Percentiles rank a stretch among this genome's conserved stretches.
phyloP scores from a whole-genome alignment of 805 yeast genomes.

The Starmerella khaoyaiensis region DNA sequence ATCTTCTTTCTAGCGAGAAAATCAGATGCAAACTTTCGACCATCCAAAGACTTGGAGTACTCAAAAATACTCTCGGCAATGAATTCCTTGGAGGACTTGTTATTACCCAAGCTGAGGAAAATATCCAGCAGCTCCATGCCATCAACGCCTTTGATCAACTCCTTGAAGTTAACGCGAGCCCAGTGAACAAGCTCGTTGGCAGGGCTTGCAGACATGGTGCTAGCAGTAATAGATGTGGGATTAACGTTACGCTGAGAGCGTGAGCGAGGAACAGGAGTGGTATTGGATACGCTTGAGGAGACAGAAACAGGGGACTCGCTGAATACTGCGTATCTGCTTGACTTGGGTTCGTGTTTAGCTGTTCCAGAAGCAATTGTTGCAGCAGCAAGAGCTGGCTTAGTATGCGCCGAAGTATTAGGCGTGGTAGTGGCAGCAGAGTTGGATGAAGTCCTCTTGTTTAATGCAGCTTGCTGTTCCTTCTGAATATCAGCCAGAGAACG shows the following conservation, averaged over 20 bases:
- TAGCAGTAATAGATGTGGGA: conserved; percentile 9
- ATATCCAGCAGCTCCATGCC: conserved; percentile 67
- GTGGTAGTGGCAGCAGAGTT: conserved; percentile 1
- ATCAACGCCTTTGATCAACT: conserved; percentile 62
- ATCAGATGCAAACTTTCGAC: conserved; percentile 85
- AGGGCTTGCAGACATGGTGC: conserved; percentile 20
- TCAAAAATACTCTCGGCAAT: conserved; percentile 88
- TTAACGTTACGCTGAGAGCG: conserved; percentile 1
- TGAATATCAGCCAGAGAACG: conserved; percentile 30
- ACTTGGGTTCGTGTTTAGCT: too few species aligned
- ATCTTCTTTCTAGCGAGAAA: conserved; percentile 63
- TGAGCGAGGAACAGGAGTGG: background rate
- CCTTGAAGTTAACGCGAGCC: conserved; percentile 30
- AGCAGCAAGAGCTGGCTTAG: too few species aligned
- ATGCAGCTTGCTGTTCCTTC: conserved; percentile 22
- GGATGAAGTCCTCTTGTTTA: background rate
- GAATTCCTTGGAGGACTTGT: conserved; percentile 62
- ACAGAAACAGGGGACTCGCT: too few species aligned
- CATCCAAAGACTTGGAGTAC: conserved; percentile 64
- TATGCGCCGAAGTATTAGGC: background rate
- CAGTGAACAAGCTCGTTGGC: conserved; percentile 32
- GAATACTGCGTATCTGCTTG: too few species aligned
- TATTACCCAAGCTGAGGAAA: conserved; percentile 66
- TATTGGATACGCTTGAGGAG: too few species aligned
- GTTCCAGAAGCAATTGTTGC: too few species aligned